A percentile compares a stretch with the other conserved stretches of the same genome.
These are phyloP conservation scores for Eucalyptus marginata DNA, from an alignment of 345 rosid species.

Conservation along the genomic window DNA sequence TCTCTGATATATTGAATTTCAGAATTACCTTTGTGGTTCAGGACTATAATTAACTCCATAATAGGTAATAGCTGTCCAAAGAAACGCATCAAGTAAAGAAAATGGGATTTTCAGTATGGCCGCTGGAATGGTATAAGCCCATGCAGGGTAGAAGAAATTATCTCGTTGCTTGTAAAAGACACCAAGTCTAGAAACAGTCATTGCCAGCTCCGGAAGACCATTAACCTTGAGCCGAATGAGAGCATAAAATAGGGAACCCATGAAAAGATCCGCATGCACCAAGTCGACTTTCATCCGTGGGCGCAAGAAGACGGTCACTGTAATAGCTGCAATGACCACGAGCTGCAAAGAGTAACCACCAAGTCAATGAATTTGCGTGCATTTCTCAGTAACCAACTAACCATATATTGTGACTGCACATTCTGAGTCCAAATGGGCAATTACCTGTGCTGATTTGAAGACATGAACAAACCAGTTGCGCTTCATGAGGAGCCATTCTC, in stretches of 20 bases:
- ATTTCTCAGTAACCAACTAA: not conserved
- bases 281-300: conserved; percentile 14
- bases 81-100: conserved; percentile 26
- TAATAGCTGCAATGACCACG: conserved; percentile 11
- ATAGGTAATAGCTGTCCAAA: conserved; percentile 46
- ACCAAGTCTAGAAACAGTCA: conserved; percentile 25
- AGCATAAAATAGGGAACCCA: conserved; percentile 27
- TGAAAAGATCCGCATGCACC: conserved; percentile 16
- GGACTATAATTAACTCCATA: conserved; percentile 44
- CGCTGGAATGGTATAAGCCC: conserved; percentile 34
- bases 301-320: conserved; percentile 25
- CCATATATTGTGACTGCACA: not conserved
- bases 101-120: conserved; percentile 29
- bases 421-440: not conserved
- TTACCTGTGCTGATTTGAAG: conserved; percentile 33
- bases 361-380: not conserved
- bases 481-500: conserved; percentile 54
- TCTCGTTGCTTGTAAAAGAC: conserved; percentile 42
- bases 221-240: conserved; percentile 15
- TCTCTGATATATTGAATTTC: not conserved
- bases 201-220: conserved; percentile 24
- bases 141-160: conserved; percentile 34
- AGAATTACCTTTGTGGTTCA: conserved; percentile 24
- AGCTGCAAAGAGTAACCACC: conserved; percentile 15
- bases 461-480: conserved; percentile 28